These are phyloP conservation scores for Fusarium sp. DNA, from an alignment of 2,329 filamentous ascomycete species.

Conservation along the genomic window DNA sequence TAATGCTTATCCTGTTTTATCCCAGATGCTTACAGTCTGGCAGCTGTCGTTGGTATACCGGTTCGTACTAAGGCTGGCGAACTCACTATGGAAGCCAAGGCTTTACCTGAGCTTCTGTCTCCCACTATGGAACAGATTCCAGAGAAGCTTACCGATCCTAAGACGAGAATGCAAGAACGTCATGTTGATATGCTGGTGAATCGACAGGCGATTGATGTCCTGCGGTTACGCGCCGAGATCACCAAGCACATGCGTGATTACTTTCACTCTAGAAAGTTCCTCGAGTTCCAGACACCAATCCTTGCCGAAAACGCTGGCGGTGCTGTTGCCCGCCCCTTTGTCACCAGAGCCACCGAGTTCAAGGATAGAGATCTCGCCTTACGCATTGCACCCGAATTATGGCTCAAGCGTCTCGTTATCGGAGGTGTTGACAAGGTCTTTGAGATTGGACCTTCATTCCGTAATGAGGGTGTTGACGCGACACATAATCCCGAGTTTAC, in stretches of 20 bases:
- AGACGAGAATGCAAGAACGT: slow-evolving; percentile 79
- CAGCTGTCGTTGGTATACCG: slow-evolving; percentile 77
- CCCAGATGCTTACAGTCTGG: slow-evolving; percentile 46
- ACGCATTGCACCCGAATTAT: slow-evolving; percentile 92
- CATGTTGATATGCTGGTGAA: slow-evolving; percentile 91
- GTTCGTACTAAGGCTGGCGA: slow-evolving; percentile 79
- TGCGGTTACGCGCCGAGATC: slow-evolving; percentile 80
- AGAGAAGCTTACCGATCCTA: slow-evolving; percentile 74
- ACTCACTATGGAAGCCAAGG: slow-evolving; percentile 76
- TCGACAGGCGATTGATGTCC: slow-evolving; percentile 72
- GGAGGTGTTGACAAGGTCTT: slow-evolving; percentile 91
- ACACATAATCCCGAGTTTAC: slow-evolving; percentile 98
- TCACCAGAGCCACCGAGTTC: slow-evolving; percentile 82
- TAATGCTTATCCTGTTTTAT: slow-evolving; percentile 31
- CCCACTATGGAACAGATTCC: slow-evolving; percentile 86
- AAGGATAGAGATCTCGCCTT: slow-evolving; percentile 78
- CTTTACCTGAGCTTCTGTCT: slow-evolving; percentile 78
- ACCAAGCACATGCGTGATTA: slow-evolving; percentile 80
- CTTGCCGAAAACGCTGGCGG: slow-evolving; percentile 86
- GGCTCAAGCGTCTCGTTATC: slow-evolving; percentile 91
- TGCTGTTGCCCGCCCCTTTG: slow-evolving; percentile 87
- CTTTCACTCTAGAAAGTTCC: slow-evolving; percentile 77
- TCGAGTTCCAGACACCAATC: slow-evolving; percentile 93
- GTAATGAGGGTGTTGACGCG: slow-evolving; percentile 91
- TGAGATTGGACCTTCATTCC: slow-evolving; percentile 91